phyloP scores from a whole-genome alignment of 75 land plant species.

The Pinus taeda region DNA sequence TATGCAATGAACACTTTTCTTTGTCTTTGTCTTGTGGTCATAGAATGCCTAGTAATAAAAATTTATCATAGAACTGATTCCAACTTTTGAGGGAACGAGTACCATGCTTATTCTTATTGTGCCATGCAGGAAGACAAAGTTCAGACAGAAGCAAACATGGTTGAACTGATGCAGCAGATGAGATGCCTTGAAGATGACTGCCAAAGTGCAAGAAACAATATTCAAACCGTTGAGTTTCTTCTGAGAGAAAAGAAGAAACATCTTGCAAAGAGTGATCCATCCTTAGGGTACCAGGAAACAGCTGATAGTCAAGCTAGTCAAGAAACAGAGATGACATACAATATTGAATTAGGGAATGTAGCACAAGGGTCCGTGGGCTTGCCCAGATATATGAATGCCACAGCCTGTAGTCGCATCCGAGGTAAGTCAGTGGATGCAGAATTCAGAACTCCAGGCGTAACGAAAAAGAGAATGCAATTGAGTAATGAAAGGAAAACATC shows the following conservation, averaged over 20 bases:
- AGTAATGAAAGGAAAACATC: not conserved
- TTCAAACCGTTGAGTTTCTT: conserved; percentile 4
- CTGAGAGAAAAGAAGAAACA: conserved; percentile 5
- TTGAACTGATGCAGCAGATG: conserved; percentile 8
- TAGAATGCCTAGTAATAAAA: not conserved
- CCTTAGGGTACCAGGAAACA: conserved; percentile 3
- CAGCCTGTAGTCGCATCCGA: conserved; percentile 10
- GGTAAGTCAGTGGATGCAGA: conserved; percentile 9
- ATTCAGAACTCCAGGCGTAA: not conserved
- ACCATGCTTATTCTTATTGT: not conserved
- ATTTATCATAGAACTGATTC: not conserved
- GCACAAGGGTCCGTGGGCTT: conserved; percentile 14
- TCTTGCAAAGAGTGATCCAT: not conserved
- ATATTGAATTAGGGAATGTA: conserved; percentile 11
- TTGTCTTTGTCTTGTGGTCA: not conserved
- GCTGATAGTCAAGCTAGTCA: conserved; percentile 3
- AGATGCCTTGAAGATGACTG: conserved; percentile 12
- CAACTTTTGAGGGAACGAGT: not conserved
- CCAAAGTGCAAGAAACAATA: conserved; percentile 11
- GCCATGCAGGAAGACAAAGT: conserved; percentile 6
- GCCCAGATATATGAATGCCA: conserved; percentile 14
- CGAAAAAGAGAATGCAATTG: not conserved
- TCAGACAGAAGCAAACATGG: conserved; percentile 8
- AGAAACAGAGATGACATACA: not conserved
- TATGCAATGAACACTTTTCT: not conserved